Evolutionary conservation across 2,329 filamentous ascomycete genomes (phyloP), one percentile per base, ranked within the genome.

Genomic region (Trichophyton rubrum): DNA sequence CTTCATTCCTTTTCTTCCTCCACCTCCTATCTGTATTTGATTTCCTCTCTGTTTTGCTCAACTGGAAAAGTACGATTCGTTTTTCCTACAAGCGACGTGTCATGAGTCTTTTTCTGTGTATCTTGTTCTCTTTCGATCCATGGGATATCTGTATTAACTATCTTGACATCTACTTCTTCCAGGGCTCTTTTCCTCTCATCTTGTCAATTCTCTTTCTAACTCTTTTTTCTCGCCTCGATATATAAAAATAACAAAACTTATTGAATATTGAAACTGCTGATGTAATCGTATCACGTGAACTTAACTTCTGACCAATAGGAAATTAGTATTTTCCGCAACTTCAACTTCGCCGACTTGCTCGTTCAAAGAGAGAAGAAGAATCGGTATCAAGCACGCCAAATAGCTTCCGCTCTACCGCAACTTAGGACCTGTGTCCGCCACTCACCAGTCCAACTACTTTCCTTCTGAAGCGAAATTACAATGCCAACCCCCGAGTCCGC

Each of bases 401-500:
- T 17, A 47, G 43, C 43, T 47, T 47, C 43, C 9, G 6, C 43
- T 24, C 43, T 47, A 20, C 43, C 43, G 43, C 43, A 20, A 20
- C n/a, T 8, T 11, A 9, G 17, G 43, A 13, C 0, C 43, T 47
- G 27, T 30, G 15, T 2, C 13, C 20, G 22, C n/a, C 49, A 13
- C 22, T 15, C 11, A 17, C n/a, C 49, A n/a, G 22, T 5, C 49
- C 27, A 53, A 27, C 33, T 53, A 47, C 49, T 11, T n/a, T 24
- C 49, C 27, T 22, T 33, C 22, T 22, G 13, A 15, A 5, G 11
- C 22, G 20, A 53, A 30, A 53, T 30, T 24, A 53, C 49, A 70
- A 86, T 86, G 84, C 83, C 84, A 49, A 86, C 82, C 60, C 81
- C 83, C 65, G 83, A 86, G 71, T 86, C 83, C 68, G 80, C 77